A percentile compares a stretch with the other conserved stretches of the same genome.
Evolutionary conservation across 2,329 filamentous ascomycete genomes (phyloP).

Genomic region (Verticillium nonalfalfae): DNA sequence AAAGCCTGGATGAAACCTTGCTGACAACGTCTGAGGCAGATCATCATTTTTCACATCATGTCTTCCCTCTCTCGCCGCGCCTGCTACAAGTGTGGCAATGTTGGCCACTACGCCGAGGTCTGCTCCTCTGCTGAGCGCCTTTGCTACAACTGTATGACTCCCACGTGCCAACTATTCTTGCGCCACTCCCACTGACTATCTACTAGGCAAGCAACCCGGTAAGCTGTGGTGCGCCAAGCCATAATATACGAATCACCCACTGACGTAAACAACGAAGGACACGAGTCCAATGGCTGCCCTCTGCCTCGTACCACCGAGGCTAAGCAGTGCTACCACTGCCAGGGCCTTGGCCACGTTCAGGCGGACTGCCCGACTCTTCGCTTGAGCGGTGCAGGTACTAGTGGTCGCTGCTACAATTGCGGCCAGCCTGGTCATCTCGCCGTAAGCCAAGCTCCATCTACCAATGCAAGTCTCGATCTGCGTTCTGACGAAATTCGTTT

Average conservation of each 20-base stretch:
- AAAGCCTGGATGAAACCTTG: neutral
- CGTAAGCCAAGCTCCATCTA: slow-evolving; percentile 38
- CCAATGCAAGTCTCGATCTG: slow-evolving; percentile 11
- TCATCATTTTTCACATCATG: slow-evolving; percentile 43
- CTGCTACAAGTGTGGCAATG: slow-evolving; percentile 79
- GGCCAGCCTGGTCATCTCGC: slow-evolving; percentile 89
- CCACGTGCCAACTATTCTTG: neutral
- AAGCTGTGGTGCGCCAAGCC: slow-evolving; percentile 11
- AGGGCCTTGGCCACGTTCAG: slow-evolving; percentile 96
- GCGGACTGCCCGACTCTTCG: slow-evolving; percentile 97
- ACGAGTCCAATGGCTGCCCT: slow-evolving; percentile 97
- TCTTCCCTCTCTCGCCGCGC: slow-evolving; percentile 76
- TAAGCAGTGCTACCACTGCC: slow-evolving; percentile 99
- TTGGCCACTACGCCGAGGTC: slow-evolving; percentile 78
- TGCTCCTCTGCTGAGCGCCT: slow-evolving; percentile 97
- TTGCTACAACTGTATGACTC: slow-evolving; percentile 91
- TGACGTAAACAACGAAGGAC: slow-evolving; percentile 45
- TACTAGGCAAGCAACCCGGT: slow-evolving; percentile 73
- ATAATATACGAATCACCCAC: slow-evolving; percentile 2
- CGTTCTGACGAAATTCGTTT: slow-evolving; percentile 3
- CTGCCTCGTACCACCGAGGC: slow-evolving; percentile 94
- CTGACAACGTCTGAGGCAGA: slow-evolving; percentile 9
- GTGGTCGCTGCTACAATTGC: slow-evolving; percentile 94
- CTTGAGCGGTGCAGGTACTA: slow-evolving; percentile 73
- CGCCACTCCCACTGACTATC: slow-evolving; percentile 2